These are phyloP conservation scores for Abortiporus biennis DNA, from an alignment of 1,284 basidiomycete genomes.

Conservation along the genomic window DNA sequence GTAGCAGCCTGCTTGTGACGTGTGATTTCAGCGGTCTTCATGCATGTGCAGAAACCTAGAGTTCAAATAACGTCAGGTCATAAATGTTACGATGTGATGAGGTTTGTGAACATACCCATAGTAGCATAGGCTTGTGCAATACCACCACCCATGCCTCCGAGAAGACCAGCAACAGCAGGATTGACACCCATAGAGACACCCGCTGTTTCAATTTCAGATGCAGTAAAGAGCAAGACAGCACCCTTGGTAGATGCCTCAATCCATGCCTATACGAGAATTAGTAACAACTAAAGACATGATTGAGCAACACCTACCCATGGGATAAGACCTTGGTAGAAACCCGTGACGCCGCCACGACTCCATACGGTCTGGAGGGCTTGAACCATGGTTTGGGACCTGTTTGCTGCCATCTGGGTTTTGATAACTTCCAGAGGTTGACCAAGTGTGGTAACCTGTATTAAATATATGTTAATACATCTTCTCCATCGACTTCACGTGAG, in stretches of 20 bases:
- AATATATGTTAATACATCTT: slow-evolving; percentile 1
- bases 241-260: slow-evolving; percentile 99
- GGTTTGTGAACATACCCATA: slow-evolving; percentile 62
- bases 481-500: slow-evolving; percentile 39
- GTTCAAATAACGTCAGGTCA: not conserved
- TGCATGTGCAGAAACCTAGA: slow-evolving; percentile 93
- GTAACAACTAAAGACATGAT: slow-evolving; percentile 3
- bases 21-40: slow-evolving; percentile 99
- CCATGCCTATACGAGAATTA: slow-evolving; percentile 72
- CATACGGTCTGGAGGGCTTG: slow-evolving; percentile 86
- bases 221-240: slow-evolving; percentile 92
- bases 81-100: not conserved
- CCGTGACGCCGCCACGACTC: slow-evolving; percentile 84
- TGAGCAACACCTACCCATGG: slow-evolving; percentile 73
- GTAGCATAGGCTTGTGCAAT: slow-evolving; percentile 98
- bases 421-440: slow-evolving; percentile 98
- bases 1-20: slow-evolving; percentile 91
- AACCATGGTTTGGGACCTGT: slow-evolving; percentile 85
- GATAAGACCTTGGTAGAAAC: slow-evolving; percentile 98
- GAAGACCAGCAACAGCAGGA: slow-evolving; percentile 79
- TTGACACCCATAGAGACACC: slow-evolving; percentile 63
- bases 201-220: slow-evolving; percentile 88
- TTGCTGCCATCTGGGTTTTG: slow-evolving; percentile 98
- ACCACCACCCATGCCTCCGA: slow-evolving; percentile 98
- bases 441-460: slow-evolving; percentile 84